Evolutionary conservation across 805 yeast genomes (phyloP).

Genomic region (Yarrowia yakushimensis): DNA sequence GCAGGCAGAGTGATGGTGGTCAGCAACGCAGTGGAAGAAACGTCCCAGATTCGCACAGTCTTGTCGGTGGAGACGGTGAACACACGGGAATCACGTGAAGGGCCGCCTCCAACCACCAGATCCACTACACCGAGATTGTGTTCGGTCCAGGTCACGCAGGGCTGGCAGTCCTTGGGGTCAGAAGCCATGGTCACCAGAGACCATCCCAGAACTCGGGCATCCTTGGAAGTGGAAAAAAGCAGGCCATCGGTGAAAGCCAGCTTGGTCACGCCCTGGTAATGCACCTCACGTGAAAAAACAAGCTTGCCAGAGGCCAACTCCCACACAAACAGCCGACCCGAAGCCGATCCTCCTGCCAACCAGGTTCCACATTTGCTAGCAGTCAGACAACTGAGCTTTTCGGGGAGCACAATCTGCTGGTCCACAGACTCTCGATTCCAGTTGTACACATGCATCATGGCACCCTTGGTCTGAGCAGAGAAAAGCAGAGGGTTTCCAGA

Average conservation of each 20-base stretch:
- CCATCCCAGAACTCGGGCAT: constrained; percentile 78
- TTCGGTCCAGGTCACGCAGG: constrained; percentile 34
- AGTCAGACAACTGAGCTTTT: constrained; percentile 58
- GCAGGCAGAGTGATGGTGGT: constrained; percentile 68
- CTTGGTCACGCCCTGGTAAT: constrained; percentile 69
- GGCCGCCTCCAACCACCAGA: constrained; percentile 49
- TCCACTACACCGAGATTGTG: constrained; percentile 51
- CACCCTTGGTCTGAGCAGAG: constrained; percentile 65
- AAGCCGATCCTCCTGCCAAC: constrained; percentile 65
- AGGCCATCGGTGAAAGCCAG: constrained; percentile 61
- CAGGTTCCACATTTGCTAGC: constrained; percentile 42
- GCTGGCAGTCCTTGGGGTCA: constrained; percentile 36
- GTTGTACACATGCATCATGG: constrained; percentile 68
- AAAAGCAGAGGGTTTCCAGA: constrained; percentile 11
- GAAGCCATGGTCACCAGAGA: constrained; percentile 48
- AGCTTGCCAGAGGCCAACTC: constrained; percentile 74
- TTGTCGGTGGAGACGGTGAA: constrained; percentile 70
- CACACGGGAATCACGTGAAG: constrained; percentile 54
- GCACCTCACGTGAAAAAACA: constrained; percentile 70
- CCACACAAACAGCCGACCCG: constrained; percentile 86
- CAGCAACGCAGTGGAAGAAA: constrained; percentile 46
- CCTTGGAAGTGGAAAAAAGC: constrained; percentile 72
- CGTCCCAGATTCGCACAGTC: constrained; percentile 68
- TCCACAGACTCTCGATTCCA: constrained; percentile 66
- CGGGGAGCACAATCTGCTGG: constrained; percentile 82